phyloP scores from a whole-genome alignment of 805 yeast genomes.

The Pichia insulana region DNA sequence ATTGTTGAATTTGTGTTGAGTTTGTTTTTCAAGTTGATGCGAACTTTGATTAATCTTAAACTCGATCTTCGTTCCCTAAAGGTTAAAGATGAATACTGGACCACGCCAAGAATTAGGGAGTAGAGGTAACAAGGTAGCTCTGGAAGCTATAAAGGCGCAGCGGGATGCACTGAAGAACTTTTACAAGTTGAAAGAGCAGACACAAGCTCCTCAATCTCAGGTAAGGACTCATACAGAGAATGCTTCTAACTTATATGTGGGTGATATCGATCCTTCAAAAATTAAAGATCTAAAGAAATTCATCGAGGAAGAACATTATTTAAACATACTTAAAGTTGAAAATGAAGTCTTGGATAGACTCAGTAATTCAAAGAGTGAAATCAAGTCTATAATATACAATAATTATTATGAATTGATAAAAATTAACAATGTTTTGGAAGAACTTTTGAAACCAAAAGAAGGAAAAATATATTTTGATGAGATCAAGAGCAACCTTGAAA shows the following conservation, averaged over 20 bases:
- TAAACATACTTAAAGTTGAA: slow-evolving; percentile 28
- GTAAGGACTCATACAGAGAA: too few relatives aligned
- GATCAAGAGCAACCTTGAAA: slow-evolving; percentile 18
- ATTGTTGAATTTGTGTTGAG: too few relatives aligned
- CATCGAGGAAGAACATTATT: slow-evolving; percentile 24
- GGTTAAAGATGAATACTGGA: too few relatives aligned
- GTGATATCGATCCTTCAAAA: neutral
- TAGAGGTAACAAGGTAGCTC: neutral
- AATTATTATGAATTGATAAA: slow-evolving; percentile 68
- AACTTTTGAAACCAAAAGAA: slow-evolving; percentile 22
- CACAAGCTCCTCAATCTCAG: slow-evolving; percentile 2
- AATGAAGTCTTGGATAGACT: slow-evolving; percentile 36
- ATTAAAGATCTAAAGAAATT: slow-evolving; percentile 27
- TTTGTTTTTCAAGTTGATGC: too few relatives aligned
- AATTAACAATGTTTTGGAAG: slow-evolving; percentile 47
- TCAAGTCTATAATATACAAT: slow-evolving; percentile 65
- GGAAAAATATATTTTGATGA: slow-evolving; percentile 13
- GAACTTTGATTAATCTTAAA: too few relatives aligned
- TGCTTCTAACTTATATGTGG: neutral
- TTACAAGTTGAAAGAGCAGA: slow-evolving; percentile 30
- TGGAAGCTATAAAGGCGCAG: slow-evolving; percentile 17
- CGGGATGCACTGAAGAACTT: slow-evolving; percentile 35
- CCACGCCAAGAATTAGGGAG: neutral
- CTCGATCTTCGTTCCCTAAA: too few relatives aligned
- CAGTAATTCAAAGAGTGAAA: slow-evolving; percentile 48